Conservation (phyloP, 768 basidiomycete genomes). For the Austroboletus eburneus region DNA sequence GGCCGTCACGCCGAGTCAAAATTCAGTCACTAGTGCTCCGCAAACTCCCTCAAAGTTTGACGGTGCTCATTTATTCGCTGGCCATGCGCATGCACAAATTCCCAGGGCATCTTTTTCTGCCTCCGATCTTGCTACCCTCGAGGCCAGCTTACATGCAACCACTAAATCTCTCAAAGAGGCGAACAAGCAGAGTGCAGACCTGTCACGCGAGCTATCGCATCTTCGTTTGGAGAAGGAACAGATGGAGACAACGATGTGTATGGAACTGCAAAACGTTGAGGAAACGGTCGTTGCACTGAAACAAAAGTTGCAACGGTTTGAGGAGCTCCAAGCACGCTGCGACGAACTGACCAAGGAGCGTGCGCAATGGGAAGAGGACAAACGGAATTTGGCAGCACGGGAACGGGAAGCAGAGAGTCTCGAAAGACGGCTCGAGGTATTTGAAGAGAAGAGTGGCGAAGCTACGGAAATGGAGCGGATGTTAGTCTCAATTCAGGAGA, state of each 20-base stretch:
- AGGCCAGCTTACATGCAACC: constrained; percentile 61
- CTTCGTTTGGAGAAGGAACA: constrained; percentile 66
- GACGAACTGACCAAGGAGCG: constrained; percentile 48
- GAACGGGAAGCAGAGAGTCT: constrained; percentile 36
- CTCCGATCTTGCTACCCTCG: constrained; percentile 47
- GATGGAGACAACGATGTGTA: constrained; percentile 56
- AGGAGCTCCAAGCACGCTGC: constrained; percentile 44
- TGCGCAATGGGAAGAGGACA: constrained; percentile 48
- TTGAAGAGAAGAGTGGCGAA: constrained; percentile 42
- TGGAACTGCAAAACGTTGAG: constrained; percentile 65
- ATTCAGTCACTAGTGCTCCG: constrained; percentile 39
- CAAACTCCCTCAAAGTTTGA: constrained; percentile 64
- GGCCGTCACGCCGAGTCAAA: constrained; percentile 49
- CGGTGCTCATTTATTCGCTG: constrained; percentile 81
- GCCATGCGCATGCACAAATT: constrained; percentile 65
- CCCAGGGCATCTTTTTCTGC: constrained; percentile 42
- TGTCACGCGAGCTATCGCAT: constrained; percentile 58
- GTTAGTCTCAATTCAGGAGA: constrained; percentile 33
- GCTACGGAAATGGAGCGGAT: constrained; percentile 38
- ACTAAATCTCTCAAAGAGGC: constrained; percentile 55
- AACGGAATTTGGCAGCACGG: constrained; percentile 34
- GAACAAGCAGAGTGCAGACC: constrained; percentile 56
- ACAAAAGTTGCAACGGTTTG: constrained; percentile 48
- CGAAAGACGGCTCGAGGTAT: constrained; percentile 39
- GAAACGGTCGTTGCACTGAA: constrained; percentile 59